phyloP scores from a whole-genome alignment of 371 early-diverging fungal species.

The Coemansia sp. region DNA sequence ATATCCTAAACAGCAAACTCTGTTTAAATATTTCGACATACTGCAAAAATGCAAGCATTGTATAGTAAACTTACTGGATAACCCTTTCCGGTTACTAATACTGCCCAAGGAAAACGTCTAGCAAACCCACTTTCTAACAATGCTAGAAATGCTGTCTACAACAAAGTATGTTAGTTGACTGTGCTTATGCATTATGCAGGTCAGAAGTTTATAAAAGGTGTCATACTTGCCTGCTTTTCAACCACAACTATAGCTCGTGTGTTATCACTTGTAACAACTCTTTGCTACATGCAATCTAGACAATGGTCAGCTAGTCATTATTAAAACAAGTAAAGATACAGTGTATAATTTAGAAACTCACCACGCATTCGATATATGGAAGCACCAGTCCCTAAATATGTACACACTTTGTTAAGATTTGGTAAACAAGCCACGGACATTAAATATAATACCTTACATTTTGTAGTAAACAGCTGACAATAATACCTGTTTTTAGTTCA shows the following conservation, averaged over 20 bases:
- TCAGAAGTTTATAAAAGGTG: not conserved
- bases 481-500: conserved; percentile 27
- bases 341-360: conserved; percentile 9
- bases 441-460: conserved; percentile 21
- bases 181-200: not conserved
- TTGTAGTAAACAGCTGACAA: conserved; percentile 8
- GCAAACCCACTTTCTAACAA: conserved; percentile 34
- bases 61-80: conserved; percentile 33
- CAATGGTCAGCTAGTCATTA: not conserved
- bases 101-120: conserved; percentile 14
- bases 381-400: conserved; percentile 19
- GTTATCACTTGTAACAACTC: not conserved
- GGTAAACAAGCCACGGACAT: too few relatives aligned
- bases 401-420: not conserved
- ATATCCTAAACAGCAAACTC: conserved; percentile 23
- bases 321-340: not conserved
- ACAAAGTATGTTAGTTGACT: not conserved
- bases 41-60: not conserved
- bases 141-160: conserved; percentile 40
- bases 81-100: conserved; percentile 38
- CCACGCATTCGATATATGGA: conserved; percentile 27
- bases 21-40: not conserved
- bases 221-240: conserved; percentile 33
- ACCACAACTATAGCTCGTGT: conserved; percentile 18
- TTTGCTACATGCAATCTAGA: conserved; percentile 13